Evolutionary conservation across 768 basidiomycete genomes (phyloP).

Genomic region (Ephemerocybe angulata): DNA sequence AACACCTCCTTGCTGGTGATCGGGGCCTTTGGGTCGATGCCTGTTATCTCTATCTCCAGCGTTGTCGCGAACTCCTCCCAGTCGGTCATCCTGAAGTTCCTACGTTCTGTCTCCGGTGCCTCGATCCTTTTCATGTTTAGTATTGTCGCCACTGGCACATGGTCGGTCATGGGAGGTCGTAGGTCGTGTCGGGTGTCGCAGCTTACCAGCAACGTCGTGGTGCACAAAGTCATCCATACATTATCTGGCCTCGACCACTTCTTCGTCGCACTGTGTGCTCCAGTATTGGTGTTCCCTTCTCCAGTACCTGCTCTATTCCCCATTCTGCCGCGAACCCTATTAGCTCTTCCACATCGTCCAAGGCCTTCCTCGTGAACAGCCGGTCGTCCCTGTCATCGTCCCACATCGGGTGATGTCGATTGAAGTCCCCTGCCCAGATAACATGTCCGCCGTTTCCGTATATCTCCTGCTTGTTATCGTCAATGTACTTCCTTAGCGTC

Average conservation of each 20-base stretch:
- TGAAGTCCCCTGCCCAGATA: constrained; percentile 38
- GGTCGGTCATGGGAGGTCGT: constrained; percentile 34
- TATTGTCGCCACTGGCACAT: constrained; percentile 33
- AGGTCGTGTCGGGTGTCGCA: constrained; percentile 33
- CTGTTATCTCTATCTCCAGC: constrained; percentile 19
- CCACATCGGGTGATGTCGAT: constrained; percentile 39
- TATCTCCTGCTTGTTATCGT: not conserved
- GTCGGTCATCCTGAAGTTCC: constrained; percentile 17
- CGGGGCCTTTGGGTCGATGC: not conserved
- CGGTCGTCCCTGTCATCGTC: constrained; percentile 26
- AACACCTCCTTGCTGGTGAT: not conserved
- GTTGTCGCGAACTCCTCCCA: constrained; percentile 22
- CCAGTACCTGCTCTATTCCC: constrained; percentile 33
- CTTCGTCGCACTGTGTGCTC: constrained; percentile 19
- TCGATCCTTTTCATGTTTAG: constrained; percentile 20
- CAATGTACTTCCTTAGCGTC: not conserved
- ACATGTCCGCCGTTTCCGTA: constrained; percentile 8
- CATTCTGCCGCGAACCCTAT: constrained; percentile 20
- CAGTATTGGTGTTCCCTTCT: constrained; percentile 30
- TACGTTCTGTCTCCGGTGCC: not conserved
- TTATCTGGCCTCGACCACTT: constrained; percentile 42
- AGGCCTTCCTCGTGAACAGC: constrained; percentile 29
- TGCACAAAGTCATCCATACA: constrained; percentile 28
- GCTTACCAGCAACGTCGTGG: constrained; percentile 15
- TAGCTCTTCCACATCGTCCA: constrained; percentile 20